Conservation (phyloP, 805 yeast species). For the Kluyveromyces lactis region DNA sequence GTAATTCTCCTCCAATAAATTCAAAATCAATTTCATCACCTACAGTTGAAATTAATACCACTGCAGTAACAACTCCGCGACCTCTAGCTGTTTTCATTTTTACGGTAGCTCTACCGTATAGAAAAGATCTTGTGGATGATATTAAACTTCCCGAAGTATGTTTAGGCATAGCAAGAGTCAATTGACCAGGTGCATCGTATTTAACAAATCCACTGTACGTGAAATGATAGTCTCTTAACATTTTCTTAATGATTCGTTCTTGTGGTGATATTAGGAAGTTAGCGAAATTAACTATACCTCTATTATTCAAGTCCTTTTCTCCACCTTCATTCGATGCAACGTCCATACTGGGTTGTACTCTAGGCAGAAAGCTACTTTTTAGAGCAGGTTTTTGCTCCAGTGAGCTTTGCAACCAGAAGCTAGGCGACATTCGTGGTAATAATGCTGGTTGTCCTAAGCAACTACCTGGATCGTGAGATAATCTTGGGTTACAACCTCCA, state of each 20-base stretch:
- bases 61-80: conserved; percentile 77
- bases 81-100: conserved; percentile 64
- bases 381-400: conserved; percentile 13
- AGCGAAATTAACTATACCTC: conserved; percentile 23
- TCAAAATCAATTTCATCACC: conserved; percentile 92
- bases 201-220: conserved; percentile 49
- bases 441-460: conserved; percentile 73
- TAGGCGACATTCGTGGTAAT: conserved; percentile 38
- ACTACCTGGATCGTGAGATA: conserved; percentile 52
- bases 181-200: conserved; percentile 36
- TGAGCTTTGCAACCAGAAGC: conserved; percentile 4
- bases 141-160: conserved; percentile 67
- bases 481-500: conserved; percentile 82
- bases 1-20: conserved; percentile 67
- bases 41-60: conserved; percentile 71
- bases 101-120: conserved; percentile 75
- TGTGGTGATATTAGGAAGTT: conserved; percentile 21
- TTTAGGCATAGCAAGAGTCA: conserved; percentile 58
- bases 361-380: not conserved
- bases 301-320: conserved; percentile 10
- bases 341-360: not conserved
- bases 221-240: conserved; percentile 54
- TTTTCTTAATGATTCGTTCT: conserved; percentile 49
- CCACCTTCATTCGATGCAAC: not conserved
- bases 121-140: conserved; percentile 66